Percentiles rank a stretch among this genome's conserved stretches.
Conservation (phyloP, 805 yeast genomes). For the Kazachstania taianensis region DNA sequence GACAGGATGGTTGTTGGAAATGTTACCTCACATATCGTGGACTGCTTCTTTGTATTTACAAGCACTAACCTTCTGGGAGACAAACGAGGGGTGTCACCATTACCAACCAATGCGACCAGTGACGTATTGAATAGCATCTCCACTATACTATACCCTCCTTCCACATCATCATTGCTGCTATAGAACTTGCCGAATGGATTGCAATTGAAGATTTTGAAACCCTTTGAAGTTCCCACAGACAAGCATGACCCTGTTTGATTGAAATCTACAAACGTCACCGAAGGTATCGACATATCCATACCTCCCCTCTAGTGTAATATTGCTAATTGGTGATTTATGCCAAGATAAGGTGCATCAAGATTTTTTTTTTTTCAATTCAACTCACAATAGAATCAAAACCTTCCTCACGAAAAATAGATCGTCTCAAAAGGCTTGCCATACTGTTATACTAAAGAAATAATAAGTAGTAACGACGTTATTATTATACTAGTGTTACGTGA, state of each 20-base stretch:
- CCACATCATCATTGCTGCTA: slow-evolving; percentile 25
- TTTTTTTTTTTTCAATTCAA: no score
- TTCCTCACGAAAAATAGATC: no score
- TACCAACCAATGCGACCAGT: slow-evolving; percentile 58
- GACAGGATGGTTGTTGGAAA: slow-evolving; percentile 54
- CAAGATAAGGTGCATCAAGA: no score
- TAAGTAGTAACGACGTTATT: no score
- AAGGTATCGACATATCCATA: no score
- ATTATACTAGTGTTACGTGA: slow-evolving; percentile 16
- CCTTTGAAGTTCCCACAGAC: slow-evolving; percentile 53
- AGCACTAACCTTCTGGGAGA: slow-evolving; percentile 78
- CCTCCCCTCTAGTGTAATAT: no score
- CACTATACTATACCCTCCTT: slow-evolving; percentile 52
- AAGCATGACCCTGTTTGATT: slow-evolving; percentile 69
- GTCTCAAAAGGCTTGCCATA: no score
- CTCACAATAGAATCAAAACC: no score
- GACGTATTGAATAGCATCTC: slow-evolving; percentile 76
- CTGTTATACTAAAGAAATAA: no score
- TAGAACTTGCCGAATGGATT: slow-evolving; percentile 54
- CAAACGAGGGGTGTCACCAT: slow-evolving; percentile 55
- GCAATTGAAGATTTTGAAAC: slow-evolving; percentile 60
- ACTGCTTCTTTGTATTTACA: slow-evolving; percentile 60
- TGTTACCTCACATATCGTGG: slow-evolving; percentile 59
- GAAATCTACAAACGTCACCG: slow-evolving; percentile 44
- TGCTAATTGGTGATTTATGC: no score